Conservation (phyloP, 495 filamentous ascomycete genomes). For the Xylaria venustula region DNA sequence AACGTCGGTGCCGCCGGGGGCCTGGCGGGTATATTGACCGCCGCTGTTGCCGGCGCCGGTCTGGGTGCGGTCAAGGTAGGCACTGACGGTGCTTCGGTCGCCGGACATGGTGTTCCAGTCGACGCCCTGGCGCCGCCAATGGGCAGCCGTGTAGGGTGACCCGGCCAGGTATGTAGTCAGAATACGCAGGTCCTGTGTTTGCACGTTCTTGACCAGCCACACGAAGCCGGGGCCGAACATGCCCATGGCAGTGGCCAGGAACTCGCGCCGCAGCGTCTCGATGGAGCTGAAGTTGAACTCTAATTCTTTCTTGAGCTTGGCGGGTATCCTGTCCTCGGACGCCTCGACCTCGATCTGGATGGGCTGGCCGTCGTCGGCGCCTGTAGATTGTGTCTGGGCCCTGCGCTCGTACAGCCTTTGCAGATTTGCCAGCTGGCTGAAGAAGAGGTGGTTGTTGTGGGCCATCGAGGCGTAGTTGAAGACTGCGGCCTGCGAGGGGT, state of each 20-base stretch:
- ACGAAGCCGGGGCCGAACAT: conserved; percentile 99
- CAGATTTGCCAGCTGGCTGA: conserved; percentile 58
- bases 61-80: conserved; percentile 36
- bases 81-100: conserved; percentile 8
- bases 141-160: conserved; percentile 78
- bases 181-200: conserved; percentile 59
- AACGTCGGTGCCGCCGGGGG: conserved; percentile 68
- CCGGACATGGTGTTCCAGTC: conserved; percentile 72
- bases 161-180: conserved; percentile 90
- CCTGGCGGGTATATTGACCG: conserved; percentile 21
- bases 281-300: conserved; percentile 70
- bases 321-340: conserved; percentile 29
- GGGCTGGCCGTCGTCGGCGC: not conserved
- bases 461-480: conserved; percentile 98
- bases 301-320: conserved; percentile 40
- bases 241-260: conserved; percentile 75
- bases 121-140: conserved; percentile 73
- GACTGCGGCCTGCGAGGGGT: conserved; percentile 68
- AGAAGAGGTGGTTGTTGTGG: conserved; percentile 97
- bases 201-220: conserved; percentile 71
- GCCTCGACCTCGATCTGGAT: not conserved
- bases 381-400: not conserved
- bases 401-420: conserved; percentile 35
- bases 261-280: conserved; percentile 73
- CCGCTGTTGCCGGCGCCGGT: conserved; percentile 35